Conservation (phyloP, 1,284 basidiomycete species). For the Cryptococcus sp. region DNA sequence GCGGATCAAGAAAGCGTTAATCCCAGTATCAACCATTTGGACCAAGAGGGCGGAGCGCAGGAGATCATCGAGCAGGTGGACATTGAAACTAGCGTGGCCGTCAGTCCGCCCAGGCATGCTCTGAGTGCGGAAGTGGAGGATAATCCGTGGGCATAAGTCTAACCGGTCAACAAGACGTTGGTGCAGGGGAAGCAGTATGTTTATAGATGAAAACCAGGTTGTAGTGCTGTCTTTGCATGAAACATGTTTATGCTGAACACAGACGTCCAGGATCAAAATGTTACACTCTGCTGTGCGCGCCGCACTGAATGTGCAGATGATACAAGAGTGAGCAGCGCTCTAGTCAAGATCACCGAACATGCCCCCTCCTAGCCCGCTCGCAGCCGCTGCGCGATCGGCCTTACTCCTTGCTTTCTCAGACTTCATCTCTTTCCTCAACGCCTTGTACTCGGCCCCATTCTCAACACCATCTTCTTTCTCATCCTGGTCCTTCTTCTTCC, state of each 20-base stretch:
- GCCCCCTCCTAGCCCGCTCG: slow-evolving; percentile 59
- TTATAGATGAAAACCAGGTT: background rate
- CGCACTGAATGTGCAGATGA: background rate
- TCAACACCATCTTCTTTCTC: slow-evolving; percentile 31
- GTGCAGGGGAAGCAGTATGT: background rate
- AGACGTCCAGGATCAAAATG: background rate
- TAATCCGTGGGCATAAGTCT: slow-evolving; percentile 45
- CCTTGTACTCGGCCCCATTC: slow-evolving; percentile 42
- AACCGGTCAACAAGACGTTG: background rate
- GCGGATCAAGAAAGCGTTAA: slow-evolving; percentile 32
- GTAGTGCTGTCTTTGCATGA: slow-evolving; percentile 4
- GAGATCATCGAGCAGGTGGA: background rate
- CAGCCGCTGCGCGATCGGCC: slow-evolving; percentile 57
- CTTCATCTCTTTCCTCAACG: slow-evolving; percentile 59
- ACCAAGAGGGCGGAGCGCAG: slow-evolving; percentile 13
- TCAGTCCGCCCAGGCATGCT: slow-evolving; percentile 20
- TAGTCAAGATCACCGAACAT: slow-evolving; percentile 52
- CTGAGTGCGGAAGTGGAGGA: slow-evolving; percentile 27
- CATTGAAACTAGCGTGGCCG: slow-evolving; percentile 14
- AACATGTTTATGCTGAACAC: background rate
- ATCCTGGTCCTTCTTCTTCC: slow-evolving; percentile 29
- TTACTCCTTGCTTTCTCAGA: slow-evolving; percentile 51
- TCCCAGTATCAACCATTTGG: background rate
- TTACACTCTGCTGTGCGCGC: background rate
- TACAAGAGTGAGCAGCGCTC: no score